Evolutionary conservation across 352 stramenopile species (phyloP).

Genomic region (Pythium phragmitis): DNA sequence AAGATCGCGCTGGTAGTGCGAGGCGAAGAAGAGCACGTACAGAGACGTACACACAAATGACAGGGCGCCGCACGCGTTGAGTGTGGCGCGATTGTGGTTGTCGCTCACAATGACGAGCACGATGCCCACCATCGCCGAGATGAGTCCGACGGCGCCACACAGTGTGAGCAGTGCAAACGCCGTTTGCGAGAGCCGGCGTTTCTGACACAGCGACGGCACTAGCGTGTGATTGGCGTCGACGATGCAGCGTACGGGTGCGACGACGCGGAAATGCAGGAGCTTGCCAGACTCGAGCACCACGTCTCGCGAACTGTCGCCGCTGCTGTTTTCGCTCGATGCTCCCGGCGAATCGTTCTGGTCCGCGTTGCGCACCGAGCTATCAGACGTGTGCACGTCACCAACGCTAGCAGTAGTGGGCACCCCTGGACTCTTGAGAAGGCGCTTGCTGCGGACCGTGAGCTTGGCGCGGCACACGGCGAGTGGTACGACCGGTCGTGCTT

Average conservation of each 20-base stretch:
- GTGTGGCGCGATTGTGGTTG: not conserved
- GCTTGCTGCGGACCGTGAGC: conserved; percentile 12
- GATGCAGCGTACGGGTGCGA: conserved; percentile 10
- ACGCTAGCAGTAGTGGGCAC: not conserved
- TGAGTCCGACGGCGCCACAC: conserved; percentile 11
- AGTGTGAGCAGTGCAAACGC: conserved; percentile 8
- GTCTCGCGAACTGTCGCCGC: too few species aligned
- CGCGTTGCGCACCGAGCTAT: not conserved
- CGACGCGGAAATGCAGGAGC: conserved; percentile 14
- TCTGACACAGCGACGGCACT: conserved; percentile 1
- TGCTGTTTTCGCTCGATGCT: conserved; percentile 2
- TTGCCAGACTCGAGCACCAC: not conserved
- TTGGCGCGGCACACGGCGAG: conserved; percentile 20
- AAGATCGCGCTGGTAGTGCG: conserved; percentile 20
- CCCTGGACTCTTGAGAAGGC: not conserved
- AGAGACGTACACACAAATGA: conserved; percentile 2
- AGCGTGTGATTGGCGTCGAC: conserved; percentile 15
- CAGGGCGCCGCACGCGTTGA: not conserved
- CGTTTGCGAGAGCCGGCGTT: not conserved
- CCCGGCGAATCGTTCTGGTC: not conserved
- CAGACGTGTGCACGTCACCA: not conserved
- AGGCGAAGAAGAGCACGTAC: conserved; percentile 12
- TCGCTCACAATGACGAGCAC: conserved; percentile 8
- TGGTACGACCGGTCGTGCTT: conserved; percentile 7
- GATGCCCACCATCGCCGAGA: not conserved